Conservation (phyloP, 1,139 yeast species). For the Tardiomyces digboiensis region DNA sequence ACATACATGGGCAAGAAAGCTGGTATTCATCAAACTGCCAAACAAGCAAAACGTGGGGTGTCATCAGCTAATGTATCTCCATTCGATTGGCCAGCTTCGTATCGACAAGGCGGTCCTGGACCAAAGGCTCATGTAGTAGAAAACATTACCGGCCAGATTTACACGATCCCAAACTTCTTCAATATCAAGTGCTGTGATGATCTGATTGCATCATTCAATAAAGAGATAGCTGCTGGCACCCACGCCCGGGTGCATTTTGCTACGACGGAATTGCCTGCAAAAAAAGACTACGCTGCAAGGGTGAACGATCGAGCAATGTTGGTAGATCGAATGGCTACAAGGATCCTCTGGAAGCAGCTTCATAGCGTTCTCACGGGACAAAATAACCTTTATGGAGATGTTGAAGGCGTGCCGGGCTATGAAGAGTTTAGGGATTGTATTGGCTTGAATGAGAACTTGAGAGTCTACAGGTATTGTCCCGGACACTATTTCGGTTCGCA, state of each 20-base stretch:
- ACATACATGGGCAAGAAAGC: no score
- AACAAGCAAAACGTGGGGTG: no score
- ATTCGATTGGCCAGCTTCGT: conserved; percentile 12
- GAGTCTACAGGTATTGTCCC: conserved; percentile 45
- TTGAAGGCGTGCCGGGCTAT: conserved; percentile 8
- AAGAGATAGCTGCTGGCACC: conserved; percentile 39
- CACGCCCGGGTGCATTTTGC: conserved; percentile 26
- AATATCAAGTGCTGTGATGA: conserved; percentile 35
- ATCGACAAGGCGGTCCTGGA: conserved; percentile 6
- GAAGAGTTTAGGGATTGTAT: conserved; percentile 31
- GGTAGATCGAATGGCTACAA: conserved; percentile 33
- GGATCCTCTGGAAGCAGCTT: conserved; percentile 38
- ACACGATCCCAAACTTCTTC: conserved; percentile 39
- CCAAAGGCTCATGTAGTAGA: conserved; percentile 7
- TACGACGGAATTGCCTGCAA: conserved; percentile 11
- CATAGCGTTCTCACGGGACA: conserved; percentile 21
- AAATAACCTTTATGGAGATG: conserved; percentile 3
- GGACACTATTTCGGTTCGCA: conserved; percentile 59
- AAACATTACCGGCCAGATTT: conserved; percentile 32
- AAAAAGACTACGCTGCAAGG: conserved; percentile 47
- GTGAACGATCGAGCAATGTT: conserved; percentile 44
- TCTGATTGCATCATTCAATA: conserved; percentile 32
- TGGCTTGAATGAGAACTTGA: conserved; percentile 48
- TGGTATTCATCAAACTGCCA: no score
- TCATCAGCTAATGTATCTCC: no score